These are phyloP conservation scores for Pelargonium myrrhifolium DNA, from an alignment of 441 rosid species.

Conservation along the genomic window DNA sequence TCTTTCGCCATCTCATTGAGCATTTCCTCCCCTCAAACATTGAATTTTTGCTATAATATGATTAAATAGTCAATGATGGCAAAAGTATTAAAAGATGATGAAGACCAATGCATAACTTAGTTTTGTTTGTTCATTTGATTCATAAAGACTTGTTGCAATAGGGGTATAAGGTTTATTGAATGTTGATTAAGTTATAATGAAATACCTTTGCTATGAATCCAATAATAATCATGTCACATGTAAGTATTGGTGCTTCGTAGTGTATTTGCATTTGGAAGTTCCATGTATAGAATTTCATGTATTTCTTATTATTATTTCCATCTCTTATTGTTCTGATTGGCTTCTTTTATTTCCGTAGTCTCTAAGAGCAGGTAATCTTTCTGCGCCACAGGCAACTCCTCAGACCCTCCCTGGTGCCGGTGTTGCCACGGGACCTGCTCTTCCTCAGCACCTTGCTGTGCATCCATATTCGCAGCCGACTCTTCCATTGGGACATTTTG, in stretches of 20 bases:
- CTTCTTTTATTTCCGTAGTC: conserved; percentile 34
- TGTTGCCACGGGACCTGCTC: conserved; percentile 70
- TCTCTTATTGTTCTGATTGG: conserved; percentile 13
- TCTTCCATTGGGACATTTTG: conserved; percentile 70
- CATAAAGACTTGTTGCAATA: too few species aligned
- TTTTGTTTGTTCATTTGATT: not conserved
- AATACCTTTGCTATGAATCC: too few species aligned
- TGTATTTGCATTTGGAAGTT: too few species aligned
- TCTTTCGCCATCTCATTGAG: conserved; percentile 6
- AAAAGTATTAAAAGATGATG: not conserved
- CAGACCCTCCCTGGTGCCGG: conserved; percentile 53
- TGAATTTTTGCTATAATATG: not conserved
- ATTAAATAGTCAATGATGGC: not conserved
- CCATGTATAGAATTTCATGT: too few species aligned
- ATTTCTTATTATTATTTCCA: too few species aligned
- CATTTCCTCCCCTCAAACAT: not conserved
- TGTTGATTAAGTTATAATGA: too few species aligned
- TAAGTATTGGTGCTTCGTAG: too few species aligned
- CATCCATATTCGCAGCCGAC: conserved; percentile 89
- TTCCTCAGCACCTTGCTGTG: conserved; percentile 83
- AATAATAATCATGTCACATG: too few species aligned
- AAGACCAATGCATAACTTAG: not conserved
- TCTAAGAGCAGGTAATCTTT: conserved; percentile 48
- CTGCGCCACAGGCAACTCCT: conserved; percentile 54
- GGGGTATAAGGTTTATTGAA: too few species aligned